Conservation (phyloP, 2,329 filamentous ascomycete genomes). For the Clonostachys rosea region DNA sequence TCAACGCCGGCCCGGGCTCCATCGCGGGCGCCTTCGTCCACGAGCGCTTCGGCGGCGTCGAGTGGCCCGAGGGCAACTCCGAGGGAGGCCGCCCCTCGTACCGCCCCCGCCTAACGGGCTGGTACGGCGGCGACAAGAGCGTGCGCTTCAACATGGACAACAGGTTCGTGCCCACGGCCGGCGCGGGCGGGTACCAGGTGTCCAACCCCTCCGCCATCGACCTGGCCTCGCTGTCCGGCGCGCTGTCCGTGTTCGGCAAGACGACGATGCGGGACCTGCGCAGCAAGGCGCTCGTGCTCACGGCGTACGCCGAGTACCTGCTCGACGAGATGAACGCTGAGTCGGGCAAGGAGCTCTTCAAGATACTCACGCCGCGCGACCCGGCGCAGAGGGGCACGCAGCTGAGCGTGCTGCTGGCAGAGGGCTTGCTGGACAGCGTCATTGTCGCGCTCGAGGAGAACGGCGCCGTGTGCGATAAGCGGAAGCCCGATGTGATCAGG, state of each 20-base stretch:
- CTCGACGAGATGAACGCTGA: conserved; percentile 40
- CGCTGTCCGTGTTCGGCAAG: conserved; percentile 68
- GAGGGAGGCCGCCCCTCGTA: conserved; percentile 30
- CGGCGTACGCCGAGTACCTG: conserved; percentile 70
- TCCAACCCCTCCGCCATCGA: conserved; percentile 79
- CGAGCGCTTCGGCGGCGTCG: conserved; percentile 61
- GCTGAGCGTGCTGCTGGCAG: conserved; percentile 65
- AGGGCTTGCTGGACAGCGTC: conserved; percentile 67
- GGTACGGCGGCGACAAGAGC: conserved; percentile 80
- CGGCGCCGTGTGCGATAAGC: conserved; percentile 75
- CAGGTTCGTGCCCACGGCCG: conserved; percentile 69
- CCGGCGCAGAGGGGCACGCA: conserved; percentile 71
- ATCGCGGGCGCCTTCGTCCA: conserved; percentile 83
- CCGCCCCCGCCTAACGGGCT: conserved; percentile 68
- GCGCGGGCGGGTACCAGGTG: conserved; percentile 79
- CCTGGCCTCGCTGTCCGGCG: conserved; percentile 67
- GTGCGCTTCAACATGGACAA: conserved; percentile 82
- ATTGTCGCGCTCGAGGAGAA: conserved; percentile 58
- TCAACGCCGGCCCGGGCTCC: conserved; percentile 78
- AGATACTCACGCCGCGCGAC: conserved; percentile 65
- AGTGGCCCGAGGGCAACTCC: conserved; percentile 21
- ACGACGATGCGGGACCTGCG: conserved; percentile 67
- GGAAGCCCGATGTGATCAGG: conserved; percentile 79
- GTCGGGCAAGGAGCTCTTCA: conserved; percentile 36
- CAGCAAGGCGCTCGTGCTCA: conserved; percentile 67